A percentile compares a stretch with the other conserved stretches of the same genome.
These are phyloP conservation scores for Neocatenulostroma microsporum DNA, from an alignment of 2,329 filamentous ascomycete species.

Conservation along the genomic window DNA sequence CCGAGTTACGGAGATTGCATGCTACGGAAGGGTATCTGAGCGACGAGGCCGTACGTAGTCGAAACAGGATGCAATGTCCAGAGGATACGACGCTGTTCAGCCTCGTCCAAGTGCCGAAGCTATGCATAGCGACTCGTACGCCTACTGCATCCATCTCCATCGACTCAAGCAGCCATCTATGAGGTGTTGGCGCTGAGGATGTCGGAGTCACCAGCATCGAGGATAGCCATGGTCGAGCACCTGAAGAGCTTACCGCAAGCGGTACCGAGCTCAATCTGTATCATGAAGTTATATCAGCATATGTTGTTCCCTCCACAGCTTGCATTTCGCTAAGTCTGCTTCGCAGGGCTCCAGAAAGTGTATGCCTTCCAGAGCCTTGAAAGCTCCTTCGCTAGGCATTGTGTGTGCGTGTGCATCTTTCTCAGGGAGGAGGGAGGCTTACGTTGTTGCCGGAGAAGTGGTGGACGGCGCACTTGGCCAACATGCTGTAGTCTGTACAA, in stretches of 20 bases:
- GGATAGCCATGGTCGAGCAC: slow-evolving; percentile 92
- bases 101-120: too few species aligned
- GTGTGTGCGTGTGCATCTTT: slow-evolving; percentile 10
- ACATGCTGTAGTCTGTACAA: slow-evolving; percentile 63
- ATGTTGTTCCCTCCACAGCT: slow-evolving; percentile 76
- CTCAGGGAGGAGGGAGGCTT: slow-evolving; percentile 46
- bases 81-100: too few species aligned
- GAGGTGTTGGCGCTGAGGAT: slow-evolving; percentile 68
- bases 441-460: slow-evolving; percentile 99
- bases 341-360: slow-evolving; percentile 63
- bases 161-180: too few species aligned
- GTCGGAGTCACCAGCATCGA: slow-evolving; percentile 95
- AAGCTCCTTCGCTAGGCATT: slow-evolving; percentile 30
- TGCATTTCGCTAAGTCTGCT: slow-evolving; percentile 53
- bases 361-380: slow-evolving; percentile 30
- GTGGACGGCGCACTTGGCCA: slow-evolving; percentile 90
- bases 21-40: too few species aligned
- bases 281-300: slow-evolving; percentile 36
- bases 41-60: too few species aligned
- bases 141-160: too few species aligned
- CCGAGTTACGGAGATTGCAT: too few species aligned
- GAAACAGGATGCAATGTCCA: too few species aligned
- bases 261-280: slow-evolving; percentile 94
- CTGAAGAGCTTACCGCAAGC: slow-evolving; percentile 99
- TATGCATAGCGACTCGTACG: too few species aligned